Conservation (phyloP, 106 monocot genomes). For the Triglochin maritima region DNA sequence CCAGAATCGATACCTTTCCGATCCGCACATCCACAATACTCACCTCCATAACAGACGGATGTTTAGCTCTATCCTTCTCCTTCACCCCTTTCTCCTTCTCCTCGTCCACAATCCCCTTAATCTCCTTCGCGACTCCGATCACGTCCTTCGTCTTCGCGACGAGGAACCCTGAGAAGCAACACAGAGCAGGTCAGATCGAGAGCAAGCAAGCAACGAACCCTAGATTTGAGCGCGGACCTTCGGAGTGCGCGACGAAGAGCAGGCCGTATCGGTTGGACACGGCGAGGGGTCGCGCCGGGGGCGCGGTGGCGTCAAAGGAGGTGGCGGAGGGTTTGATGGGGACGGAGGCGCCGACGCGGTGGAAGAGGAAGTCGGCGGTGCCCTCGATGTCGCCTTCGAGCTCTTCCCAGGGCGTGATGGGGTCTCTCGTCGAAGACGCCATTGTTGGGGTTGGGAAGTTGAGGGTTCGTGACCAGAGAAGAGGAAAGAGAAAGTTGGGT, state of each 20-base stretch:
- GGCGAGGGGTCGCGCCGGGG: slow-evolving; percentile 53
- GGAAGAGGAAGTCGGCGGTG: slow-evolving; percentile 62
- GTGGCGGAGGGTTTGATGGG: slow-evolving; percentile 41
- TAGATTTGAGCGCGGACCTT: slow-evolving; percentile 28
- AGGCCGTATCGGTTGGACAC: slow-evolving; percentile 39
- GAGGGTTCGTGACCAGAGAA: too few relatives aligned
- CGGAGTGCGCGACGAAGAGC: slow-evolving; percentile 56
- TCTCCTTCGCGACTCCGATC: slow-evolving; percentile 39
- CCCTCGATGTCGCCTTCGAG: slow-evolving; percentile 49
- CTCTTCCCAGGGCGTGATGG: slow-evolving; percentile 18
- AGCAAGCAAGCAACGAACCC: neutral
- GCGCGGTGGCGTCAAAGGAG: slow-evolving; percentile 39
- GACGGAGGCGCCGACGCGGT: slow-evolving; percentile 59
- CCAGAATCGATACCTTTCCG: slow-evolving; percentile 54
- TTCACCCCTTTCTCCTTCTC: slow-evolving; percentile 5
- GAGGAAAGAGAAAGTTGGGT: too few relatives aligned
- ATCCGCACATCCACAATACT: slow-evolving; percentile 54
- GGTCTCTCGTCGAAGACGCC: too few relatives aligned
- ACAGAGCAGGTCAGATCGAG: neutral
- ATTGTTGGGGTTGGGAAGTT: too few relatives aligned
- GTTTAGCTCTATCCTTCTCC: slow-evolving; percentile 14
- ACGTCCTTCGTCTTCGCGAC: slow-evolving; percentile 64
- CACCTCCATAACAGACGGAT: slow-evolving; percentile 26
- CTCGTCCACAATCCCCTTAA: slow-evolving; percentile 24
- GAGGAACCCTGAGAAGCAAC: slow-evolving; percentile 57